Evolutionary conservation across 306 rosid species (phyloP).

Genomic region (Senna siamea): DNA sequence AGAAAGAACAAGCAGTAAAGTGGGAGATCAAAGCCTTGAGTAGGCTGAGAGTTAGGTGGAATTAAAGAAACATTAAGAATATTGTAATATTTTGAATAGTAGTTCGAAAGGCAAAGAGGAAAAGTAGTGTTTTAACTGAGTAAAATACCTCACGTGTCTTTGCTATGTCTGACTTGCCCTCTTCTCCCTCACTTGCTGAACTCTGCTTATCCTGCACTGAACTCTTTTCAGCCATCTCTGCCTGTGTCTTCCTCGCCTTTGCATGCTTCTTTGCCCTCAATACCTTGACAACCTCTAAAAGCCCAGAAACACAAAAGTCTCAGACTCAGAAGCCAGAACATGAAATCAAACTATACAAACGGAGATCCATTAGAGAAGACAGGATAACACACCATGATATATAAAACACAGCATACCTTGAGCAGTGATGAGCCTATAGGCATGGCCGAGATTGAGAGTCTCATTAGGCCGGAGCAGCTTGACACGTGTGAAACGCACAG

Average conservation of each 20-base stretch:
- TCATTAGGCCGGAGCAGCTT: constrained; percentile 87
- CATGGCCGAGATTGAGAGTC: constrained; percentile 90
- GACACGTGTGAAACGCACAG: constrained; percentile 75
- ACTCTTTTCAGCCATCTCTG: constrained; percentile 44
- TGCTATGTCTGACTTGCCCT: constrained; percentile 39
- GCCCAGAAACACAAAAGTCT: constrained; percentile 23
- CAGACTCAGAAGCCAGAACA: constrained; percentile 2
- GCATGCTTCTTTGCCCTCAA: constrained; percentile 79
- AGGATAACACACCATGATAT: too few species aligned
- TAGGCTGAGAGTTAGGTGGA: neutral
- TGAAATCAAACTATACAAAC: neutral
- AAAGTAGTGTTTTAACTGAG: neutral
- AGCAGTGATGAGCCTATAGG: constrained; percentile 81
- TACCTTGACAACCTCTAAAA: constrained; percentile 79
- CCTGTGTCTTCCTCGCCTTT: constrained; percentile 59
- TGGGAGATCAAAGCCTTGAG: constrained; percentile 18
- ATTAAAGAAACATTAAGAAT: neutral
- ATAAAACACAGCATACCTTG: constrained; percentile 53
- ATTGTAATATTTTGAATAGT: constrained; percentile 10
- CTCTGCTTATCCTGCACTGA: constrained; percentile 37
- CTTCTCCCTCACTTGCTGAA: constrained; percentile 47
- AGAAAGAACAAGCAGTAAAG: constrained; percentile 13
- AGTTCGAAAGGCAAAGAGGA: neutral
- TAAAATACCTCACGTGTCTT: constrained; percentile 53
- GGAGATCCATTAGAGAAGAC: neutral